Evolutionary conservation across 495 filamentous ascomycete species (phyloP), one percentile per base, ranked within the genome.

Genomic region (Hypomontagnella monticulosa): DNA sequence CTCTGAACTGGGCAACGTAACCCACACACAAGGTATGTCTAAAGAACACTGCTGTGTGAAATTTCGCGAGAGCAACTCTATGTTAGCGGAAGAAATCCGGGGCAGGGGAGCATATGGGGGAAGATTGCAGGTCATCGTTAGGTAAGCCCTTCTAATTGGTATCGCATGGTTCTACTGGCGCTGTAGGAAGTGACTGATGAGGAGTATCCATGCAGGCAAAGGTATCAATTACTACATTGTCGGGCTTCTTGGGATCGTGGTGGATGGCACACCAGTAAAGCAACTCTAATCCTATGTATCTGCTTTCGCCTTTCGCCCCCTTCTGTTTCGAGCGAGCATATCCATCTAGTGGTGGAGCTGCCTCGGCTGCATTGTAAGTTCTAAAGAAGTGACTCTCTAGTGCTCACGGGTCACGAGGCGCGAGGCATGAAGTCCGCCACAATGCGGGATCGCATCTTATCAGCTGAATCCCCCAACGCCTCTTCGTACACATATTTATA

Each of bases 161-260:
- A 52, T 40, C 27, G 12, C n/a, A 18, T 37, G n/a, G 20, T 33
- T 55, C 14, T 42, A 30, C 50, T 44, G 20, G 50, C 38, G 37
- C 20, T 37, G 51, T 30, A 40, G 46, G 42, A 47, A 14, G 50
- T 61, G 55, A 57, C 44, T 57, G 60, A 60, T 68, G 59, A 68
- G 66, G 59, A 68, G 59, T 50, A 55, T 37, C 65, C 41, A 41
- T 68, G 58, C 65, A 68, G 54, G 41, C 43, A 59, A 19, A 49
- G 37, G 50, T 56, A 55, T 56, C 53, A 63, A 57, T 69, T 63
- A 60, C 66, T 57, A 69, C 59, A 59, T 58, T 63, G 47, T 60
- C 32, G 54, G 43, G 50, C 55, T 56, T 56, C 59, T 60, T 69
- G 53, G 65, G 61, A 62, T 63, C 58, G 48, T 55, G 65, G 36